Conservation (phyloP, 2,329 filamentous ascomycete genomes). For the Beauveria scarabaeidicola region DNA sequence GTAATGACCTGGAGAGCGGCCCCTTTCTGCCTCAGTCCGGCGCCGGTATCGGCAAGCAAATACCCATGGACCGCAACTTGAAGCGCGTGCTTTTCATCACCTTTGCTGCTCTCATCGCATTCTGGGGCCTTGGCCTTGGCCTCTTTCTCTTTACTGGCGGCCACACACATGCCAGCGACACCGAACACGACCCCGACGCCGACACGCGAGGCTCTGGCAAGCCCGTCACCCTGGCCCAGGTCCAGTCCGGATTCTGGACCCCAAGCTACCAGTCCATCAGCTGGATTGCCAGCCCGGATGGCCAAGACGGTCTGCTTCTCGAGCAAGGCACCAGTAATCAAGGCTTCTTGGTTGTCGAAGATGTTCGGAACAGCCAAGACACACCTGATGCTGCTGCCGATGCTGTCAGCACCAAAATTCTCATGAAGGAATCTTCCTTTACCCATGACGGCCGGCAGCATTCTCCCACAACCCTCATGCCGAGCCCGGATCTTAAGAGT, state of each 20-base stretch:
- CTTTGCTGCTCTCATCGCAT: slow-evolving; percentile 50
- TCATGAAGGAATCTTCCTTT: slow-evolving; percentile 67
- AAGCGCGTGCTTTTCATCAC: slow-evolving; percentile 55
- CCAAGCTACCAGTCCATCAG: slow-evolving; percentile 57
- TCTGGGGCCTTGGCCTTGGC: slow-evolving; percentile 61
- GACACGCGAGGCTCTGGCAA: slow-evolving; percentile 58
- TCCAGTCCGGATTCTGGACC: slow-evolving; percentile 58
- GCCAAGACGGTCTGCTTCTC: slow-evolving; percentile 77
- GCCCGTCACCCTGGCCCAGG: slow-evolving; percentile 63
- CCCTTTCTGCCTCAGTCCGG: slow-evolving; percentile 37
- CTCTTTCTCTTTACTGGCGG: slow-evolving; percentile 57
- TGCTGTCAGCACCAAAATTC: slow-evolving; percentile 33
- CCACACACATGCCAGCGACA: slow-evolving; percentile 54
- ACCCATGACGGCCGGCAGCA: slow-evolving; percentile 47
- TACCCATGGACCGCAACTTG: slow-evolving; percentile 58
- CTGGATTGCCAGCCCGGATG: slow-evolving; percentile 68
- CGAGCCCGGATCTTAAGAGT: slow-evolving; percentile 76
- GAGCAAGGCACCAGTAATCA: slow-evolving; percentile 57
- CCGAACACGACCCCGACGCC: slow-evolving; percentile 61
- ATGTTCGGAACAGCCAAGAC: slow-evolving; percentile 52
- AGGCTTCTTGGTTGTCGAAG: slow-evolving; percentile 77
- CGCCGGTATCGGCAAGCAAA: slow-evolving; percentile 36
- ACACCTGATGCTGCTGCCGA: slow-evolving; percentile 21
- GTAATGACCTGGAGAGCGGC: slow-evolving; percentile 39
- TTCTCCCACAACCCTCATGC: slow-evolving; percentile 54